Conservation (phyloP, 2,329 filamentous ascomycete species). For the Ascochyta pisi region DNA sequence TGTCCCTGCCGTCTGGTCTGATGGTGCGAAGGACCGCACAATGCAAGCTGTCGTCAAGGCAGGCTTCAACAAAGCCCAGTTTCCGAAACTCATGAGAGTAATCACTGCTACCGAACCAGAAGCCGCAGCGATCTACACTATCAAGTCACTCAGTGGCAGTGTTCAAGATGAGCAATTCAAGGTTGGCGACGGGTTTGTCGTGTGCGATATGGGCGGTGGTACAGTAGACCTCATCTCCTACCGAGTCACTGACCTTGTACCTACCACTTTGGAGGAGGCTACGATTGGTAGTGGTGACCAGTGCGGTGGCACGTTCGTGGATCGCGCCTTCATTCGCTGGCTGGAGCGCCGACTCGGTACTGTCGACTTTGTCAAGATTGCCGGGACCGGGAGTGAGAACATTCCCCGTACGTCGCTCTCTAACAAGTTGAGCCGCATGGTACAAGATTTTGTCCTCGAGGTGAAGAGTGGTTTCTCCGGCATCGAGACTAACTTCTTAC, state of each 20-base stretch:
- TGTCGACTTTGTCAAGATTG: conserved; percentile 27
- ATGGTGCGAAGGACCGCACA: conserved; percentile 29
- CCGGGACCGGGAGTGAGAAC: conserved; percentile 18
- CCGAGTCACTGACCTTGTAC: conserved; percentile 11
- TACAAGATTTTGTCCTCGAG: conserved; percentile 31
- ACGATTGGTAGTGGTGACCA: conserved; percentile 34
- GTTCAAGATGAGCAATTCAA: conserved; percentile 22
- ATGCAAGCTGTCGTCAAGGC: conserved; percentile 26
- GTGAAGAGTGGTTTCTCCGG: conserved; percentile 33
- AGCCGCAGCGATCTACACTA: conserved; percentile 37
- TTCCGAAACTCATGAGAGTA: conserved; percentile 18
- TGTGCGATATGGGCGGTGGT: conserved; percentile 43
- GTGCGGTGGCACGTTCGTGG: conserved; percentile 39
- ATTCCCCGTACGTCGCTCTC: conserved; percentile 22
- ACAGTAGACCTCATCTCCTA: conserved; percentile 42
- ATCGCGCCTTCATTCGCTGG: conserved; percentile 31
- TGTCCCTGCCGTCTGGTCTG: conserved; percentile 37
- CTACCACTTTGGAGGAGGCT: conserved; percentile 28
- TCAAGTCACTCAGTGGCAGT: conserved; percentile 19
- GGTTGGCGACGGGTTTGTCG: conserved; percentile 30
- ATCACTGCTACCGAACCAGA: conserved; percentile 31
- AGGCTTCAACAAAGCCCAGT: conserved; percentile 23
- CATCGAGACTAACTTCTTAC: conserved; percentile 22
- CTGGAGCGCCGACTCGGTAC: conserved; percentile 32
- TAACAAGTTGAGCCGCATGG: conserved; percentile 19